Conservation (phyloP, 495 filamentous ascomycete species). For the Cercophora newfieldiana region DNA sequence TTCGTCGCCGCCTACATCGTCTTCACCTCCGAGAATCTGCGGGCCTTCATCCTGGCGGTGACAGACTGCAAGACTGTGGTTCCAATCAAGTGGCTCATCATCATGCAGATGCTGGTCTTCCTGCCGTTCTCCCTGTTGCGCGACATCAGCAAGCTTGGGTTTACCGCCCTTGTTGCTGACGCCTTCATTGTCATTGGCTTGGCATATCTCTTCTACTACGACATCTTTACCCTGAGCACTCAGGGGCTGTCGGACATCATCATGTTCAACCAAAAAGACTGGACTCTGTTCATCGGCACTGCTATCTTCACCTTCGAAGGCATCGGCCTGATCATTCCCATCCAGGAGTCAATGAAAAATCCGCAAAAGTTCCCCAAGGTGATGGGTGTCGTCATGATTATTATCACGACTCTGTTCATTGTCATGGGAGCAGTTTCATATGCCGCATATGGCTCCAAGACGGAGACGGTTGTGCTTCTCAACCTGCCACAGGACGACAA, state of each 20-base stretch:
- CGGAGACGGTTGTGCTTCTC: slow-evolving; percentile 92
- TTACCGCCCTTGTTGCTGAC: slow-evolving; percentile 88
- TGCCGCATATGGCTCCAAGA: slow-evolving; percentile 90
- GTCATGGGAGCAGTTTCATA: slow-evolving; percentile 92
- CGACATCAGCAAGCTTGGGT: slow-evolving; percentile 92
- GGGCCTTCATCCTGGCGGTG: slow-evolving; percentile 85
- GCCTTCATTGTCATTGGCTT: slow-evolving; percentile 90
- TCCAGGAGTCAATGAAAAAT: slow-evolving; percentile 92
- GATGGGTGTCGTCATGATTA: slow-evolving; percentile 84
- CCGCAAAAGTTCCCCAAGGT: slow-evolving; percentile 86
- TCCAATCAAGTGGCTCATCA: slow-evolving; percentile 81
- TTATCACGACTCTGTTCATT: slow-evolving; percentile 88
- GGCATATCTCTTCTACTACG: slow-evolving; percentile 94
- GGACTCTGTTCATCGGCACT: slow-evolving; percentile 97
- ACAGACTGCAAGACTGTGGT: slow-evolving; percentile 78
- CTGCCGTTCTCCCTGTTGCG: slow-evolving; percentile 88
- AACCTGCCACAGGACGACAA: slow-evolving; percentile 96
- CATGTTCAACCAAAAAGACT: slow-evolving; percentile 81
- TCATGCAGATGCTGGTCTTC: slow-evolving; percentile 92
- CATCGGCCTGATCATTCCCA: slow-evolving; percentile 97
- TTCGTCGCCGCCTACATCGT: slow-evolving; percentile 98
- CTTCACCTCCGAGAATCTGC: slow-evolving; percentile 92
- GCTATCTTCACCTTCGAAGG: slow-evolving; percentile 99
- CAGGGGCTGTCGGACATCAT: slow-evolving; percentile 80
- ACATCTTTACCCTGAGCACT: slow-evolving; percentile 79